phyloP scores from a whole-genome alignment of 129 eudicot species.

The Escallonia rubra region DNA sequence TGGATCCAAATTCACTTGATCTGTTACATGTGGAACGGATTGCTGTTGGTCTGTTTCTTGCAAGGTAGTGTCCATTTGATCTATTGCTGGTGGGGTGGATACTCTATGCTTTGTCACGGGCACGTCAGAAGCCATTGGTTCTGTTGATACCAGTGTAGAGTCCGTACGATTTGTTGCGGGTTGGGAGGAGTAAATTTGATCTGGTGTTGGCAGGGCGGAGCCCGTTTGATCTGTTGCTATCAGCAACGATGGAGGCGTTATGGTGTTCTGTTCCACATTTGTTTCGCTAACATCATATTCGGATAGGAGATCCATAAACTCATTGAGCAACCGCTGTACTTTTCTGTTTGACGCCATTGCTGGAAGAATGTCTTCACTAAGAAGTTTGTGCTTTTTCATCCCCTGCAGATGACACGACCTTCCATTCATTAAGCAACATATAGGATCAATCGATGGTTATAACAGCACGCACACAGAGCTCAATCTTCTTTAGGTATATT shows the following conservation, averaged over 20 bases:
- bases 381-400: slow-evolving; percentile 79
- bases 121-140: slow-evolving; percentile 7
- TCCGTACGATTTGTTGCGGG: slow-evolving; percentile 30
- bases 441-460: no score
- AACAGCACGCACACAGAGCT: no score
- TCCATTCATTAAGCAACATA: neutral
- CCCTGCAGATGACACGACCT: slow-evolving; percentile 42
- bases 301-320: slow-evolving; percentile 87
- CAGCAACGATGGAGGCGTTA: slow-evolving; percentile 5
- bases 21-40: slow-evolving; percentile 18
- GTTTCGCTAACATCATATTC: slow-evolving; percentile 50
- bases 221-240: neutral
- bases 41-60: slow-evolving; percentile 13
- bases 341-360: slow-evolving; percentile 97
- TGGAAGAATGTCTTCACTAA: slow-evolving; percentile 94
- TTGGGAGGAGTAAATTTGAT: neutral
- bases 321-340: slow-evolving; percentile 86
- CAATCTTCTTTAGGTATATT: no score
- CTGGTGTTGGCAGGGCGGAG: slow-evolving; percentile 1
- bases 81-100: slow-evolving; percentile 20
- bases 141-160: slow-evolving; percentile 15
- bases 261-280: slow-evolving; percentile 15
- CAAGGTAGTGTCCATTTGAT: slow-evolving; percentile 6
- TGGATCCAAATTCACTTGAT: slow-evolving; percentile 43
- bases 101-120: slow-evolving; percentile 20